These are phyloP conservation scores for Phycomyces nitens DNA, from an alignment of 192 early-diverging fungal species.

Conservation along the genomic window DNA sequence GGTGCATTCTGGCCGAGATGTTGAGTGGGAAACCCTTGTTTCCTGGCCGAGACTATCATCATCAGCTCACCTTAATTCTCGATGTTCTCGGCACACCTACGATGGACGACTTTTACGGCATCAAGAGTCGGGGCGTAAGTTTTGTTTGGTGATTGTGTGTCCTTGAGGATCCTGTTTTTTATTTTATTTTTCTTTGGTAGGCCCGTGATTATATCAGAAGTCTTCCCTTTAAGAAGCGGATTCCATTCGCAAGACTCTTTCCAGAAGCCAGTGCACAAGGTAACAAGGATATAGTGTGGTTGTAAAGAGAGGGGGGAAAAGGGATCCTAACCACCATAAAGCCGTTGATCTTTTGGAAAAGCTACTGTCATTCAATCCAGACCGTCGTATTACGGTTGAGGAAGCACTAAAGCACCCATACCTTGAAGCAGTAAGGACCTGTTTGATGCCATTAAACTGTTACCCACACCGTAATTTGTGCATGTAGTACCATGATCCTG, in stretches of 20 bases:
- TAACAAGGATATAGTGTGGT: background rate
- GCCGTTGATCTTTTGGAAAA: slow-evolving; percentile 91
- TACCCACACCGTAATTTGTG: no score
- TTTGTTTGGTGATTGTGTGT: no score
- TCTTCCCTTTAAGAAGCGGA: slow-evolving; percentile 83
- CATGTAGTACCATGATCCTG: slow-evolving; percentile 60
- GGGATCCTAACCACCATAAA: no score
- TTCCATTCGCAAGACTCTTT: slow-evolving; percentile 78
- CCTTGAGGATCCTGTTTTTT: slow-evolving; percentile 11
- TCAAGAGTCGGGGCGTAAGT: slow-evolving; percentile 65
- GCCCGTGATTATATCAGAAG: slow-evolving; percentile 90
- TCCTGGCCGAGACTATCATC: slow-evolving; percentile 87
- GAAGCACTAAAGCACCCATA: slow-evolving; percentile 95
- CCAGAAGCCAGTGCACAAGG: slow-evolving; percentile 73
- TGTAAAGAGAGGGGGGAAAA: no score
- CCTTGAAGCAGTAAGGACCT: slow-evolving; percentile 48
- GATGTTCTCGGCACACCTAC: slow-evolving; percentile 95
- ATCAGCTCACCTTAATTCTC: slow-evolving; percentile 94
- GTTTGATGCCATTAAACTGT: background rate
- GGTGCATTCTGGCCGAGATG: slow-evolving; percentile 87
- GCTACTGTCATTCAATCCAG: slow-evolving; percentile 89
- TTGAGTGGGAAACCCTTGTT: slow-evolving; percentile 77
- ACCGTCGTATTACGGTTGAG: slow-evolving; percentile 89
- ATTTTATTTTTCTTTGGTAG: slow-evolving; percentile 29
- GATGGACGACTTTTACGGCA: slow-evolving; percentile 79